Conservation (phyloP, 495 filamentous ascomycete species). For the Penicillium silybi region DNA sequence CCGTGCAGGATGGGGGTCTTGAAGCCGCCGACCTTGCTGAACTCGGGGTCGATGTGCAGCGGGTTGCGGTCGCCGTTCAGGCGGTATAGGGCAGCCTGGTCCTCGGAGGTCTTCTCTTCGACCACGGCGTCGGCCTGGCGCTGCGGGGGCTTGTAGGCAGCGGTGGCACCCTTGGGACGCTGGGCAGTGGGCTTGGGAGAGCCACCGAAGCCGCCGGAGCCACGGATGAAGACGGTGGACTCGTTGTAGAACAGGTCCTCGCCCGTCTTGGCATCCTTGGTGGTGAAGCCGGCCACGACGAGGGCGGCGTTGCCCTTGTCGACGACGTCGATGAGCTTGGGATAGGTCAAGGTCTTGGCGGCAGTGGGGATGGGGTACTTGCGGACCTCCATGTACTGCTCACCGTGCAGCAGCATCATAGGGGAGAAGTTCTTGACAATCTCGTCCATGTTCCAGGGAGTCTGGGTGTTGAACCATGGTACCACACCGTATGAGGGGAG, state of each 20-base stretch:
- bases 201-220: conserved; percentile 89
- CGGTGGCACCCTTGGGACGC: conserved; percentile 70
- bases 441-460: conserved; percentile 76
- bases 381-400: conserved; percentile 95
- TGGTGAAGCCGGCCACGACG: conserved; percentile 73
- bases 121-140: conserved; percentile 75
- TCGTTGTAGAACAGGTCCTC: conserved; percentile 98
- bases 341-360: conserved; percentile 73
- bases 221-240: conserved; percentile 83
- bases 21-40: conserved; percentile 94
- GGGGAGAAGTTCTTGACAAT: conserved; percentile 92
- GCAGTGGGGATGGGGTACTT: conserved; percentile 92
- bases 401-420: conserved; percentile 99
- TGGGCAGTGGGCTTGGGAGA: conserved; percentile 66
- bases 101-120: conserved; percentile 86
- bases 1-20: conserved; percentile 93
- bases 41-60: conserved; percentile 90
- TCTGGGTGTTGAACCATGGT: conserved; percentile 80
- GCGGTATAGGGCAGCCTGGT: conserved; percentile 94
- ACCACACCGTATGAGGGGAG: conserved; percentile 94
- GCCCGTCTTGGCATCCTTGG: conserved; percentile 71
- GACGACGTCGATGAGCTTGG: conserved; percentile 86
- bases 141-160: conserved; percentile 71
- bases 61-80: conserved; percentile 92
- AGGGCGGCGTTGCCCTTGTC: conserved; percentile 94